Percentiles rank a stretch among this genome's conserved stretches.
phyloP scores from a whole-genome alignment of 257 asterid species.

The Solanum clarkiae region DNA sequence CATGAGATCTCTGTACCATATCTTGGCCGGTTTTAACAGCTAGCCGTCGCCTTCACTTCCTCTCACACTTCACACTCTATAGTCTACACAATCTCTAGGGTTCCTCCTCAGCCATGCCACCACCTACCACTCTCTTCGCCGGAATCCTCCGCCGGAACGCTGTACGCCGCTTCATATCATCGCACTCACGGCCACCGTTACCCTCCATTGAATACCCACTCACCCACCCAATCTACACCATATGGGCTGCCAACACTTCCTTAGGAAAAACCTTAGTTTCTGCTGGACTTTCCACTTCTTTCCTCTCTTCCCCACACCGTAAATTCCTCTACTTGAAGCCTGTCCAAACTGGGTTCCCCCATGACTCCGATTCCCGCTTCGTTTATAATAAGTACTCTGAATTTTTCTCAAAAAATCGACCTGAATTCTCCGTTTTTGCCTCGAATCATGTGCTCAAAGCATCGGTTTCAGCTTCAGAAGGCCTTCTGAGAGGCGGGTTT shows the following conservation, averaged over 20 bases:
- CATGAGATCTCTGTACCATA: too few relatives aligned
- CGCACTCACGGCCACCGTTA: not conserved
- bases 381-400: conserved; percentile 53
- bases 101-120: conserved; percentile 11
- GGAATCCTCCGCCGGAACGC: not conserved
- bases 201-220: conserved; percentile 46
- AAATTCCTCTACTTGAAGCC: conserved; percentile 76
- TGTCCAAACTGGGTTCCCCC: conserved; percentile 82
- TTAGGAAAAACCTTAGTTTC: conserved; percentile 97
- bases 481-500: not conserved
- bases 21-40: not conserved
- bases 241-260: conserved; percentile 94
- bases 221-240: conserved; percentile 74
- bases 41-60: not conserved
- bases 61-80: not conserved
- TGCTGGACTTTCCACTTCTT: conserved; percentile 88
- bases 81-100: not conserved
- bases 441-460: conserved; percentile 57
- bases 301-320: conserved; percentile 33
- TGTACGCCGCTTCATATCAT: conserved; percentile 22
- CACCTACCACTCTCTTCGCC: conserved; percentile 6
- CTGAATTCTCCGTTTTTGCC: conserved; percentile 39
- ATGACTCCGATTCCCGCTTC: conserved; percentile 80
- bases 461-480: conserved; percentile 42
- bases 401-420: conserved; percentile 29